A percentile compares a stretch with the other conserved stretches of the same genome.
phyloP scores from a whole-genome alignment of 2,329 filamentous ascomycete species.

The Cadophora malorum region DNA sequence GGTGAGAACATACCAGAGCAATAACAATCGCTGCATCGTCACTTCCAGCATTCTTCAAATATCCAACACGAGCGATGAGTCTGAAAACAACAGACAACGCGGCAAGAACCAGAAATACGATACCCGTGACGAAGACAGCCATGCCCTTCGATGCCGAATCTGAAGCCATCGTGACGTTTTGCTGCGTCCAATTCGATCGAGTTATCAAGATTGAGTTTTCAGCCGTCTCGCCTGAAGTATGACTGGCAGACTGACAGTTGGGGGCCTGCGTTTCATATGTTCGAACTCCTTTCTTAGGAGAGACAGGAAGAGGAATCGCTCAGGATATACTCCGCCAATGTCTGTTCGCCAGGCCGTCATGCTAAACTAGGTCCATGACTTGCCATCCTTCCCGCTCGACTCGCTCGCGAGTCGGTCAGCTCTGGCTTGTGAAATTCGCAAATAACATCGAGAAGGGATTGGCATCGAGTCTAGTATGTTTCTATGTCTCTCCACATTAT shows the following conservation, averaged over 20 bases:
- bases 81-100: slow-evolving; percentile 24
- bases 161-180: slow-evolving; percentile 8
- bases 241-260: not conserved
- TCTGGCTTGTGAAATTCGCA: not conserved
- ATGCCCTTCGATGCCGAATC: slow-evolving; percentile 2
- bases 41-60: slow-evolving; percentile 28
- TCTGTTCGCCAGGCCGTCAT: not conserved
- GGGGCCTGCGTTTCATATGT: not conserved
- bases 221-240: not conserved
- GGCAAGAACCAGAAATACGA: slow-evolving; percentile 21
- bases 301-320: not conserved
- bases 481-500: not conserved
- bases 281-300: not conserved
- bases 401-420: not conserved
- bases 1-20: slow-evolving; percentile 29
- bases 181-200: not conserved
- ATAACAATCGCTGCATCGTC: slow-evolving; percentile 33
- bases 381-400: not conserved
- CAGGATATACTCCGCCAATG: not conserved
- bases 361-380: not conserved
- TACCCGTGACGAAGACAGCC: not conserved
- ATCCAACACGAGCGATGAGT: slow-evolving; percentile 30
- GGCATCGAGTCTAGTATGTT: not conserved
- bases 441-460: not conserved
- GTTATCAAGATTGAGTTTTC: slow-evolving; percentile 2